These are phyloP conservation scores for Crataegus laevigata DNA, from an alignment of 306 rosid genomes.

Conservation along the genomic window DNA sequence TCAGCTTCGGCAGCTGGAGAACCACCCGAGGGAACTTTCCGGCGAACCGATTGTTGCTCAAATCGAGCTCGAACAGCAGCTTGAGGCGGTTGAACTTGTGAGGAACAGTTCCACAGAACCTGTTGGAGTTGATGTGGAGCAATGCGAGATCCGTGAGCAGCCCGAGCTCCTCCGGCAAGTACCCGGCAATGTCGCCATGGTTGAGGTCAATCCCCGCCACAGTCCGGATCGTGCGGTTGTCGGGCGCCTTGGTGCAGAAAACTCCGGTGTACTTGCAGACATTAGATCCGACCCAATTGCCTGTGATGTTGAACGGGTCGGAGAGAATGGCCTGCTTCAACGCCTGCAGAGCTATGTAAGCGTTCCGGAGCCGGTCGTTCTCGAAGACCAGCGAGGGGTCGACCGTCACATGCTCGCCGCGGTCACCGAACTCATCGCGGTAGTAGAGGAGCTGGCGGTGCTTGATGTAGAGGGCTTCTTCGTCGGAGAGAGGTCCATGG, in stretches of 20 bases:
- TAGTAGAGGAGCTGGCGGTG: slow-evolving; percentile 83
- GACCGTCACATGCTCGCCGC: slow-evolving; percentile 62
- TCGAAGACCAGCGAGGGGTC: slow-evolving; percentile 66
- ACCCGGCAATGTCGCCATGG: slow-evolving; percentile 94
- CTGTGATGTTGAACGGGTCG: slow-evolving; percentile 58
- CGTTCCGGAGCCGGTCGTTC: slow-evolving; percentile 49
- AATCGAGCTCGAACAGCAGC: slow-evolving; percentile 68
- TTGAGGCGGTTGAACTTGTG: slow-evolving; percentile 45
- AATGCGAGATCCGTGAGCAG: slow-evolving; percentile 67
- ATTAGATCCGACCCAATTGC: slow-evolving; percentile 60
- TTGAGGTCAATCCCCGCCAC: slow-evolving; percentile 96
- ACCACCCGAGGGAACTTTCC: slow-evolving; percentile 78
- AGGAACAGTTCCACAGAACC: slow-evolving; percentile 89
- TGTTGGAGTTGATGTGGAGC: slow-evolving; percentile 69
- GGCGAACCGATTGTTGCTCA: slow-evolving; percentile 84
- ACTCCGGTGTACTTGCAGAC: slow-evolving; percentile 64
- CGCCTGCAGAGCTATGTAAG: slow-evolving; percentile 76
- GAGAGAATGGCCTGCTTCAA: slow-evolving; percentile 84
- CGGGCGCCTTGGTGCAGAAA: slow-evolving; percentile 66
- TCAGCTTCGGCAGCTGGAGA: slow-evolving; percentile 50
- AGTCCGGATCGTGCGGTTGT: slow-evolving; percentile 47
- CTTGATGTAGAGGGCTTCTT: slow-evolving; percentile 52
- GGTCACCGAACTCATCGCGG: slow-evolving; percentile 70
- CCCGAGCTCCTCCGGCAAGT: slow-evolving; percentile 81
- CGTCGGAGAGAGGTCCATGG: slow-evolving; percentile 52